Conservation (phyloP, 2,329 filamentous ascomycete species). For the Phaeomoniella chlamydospora region DNA sequence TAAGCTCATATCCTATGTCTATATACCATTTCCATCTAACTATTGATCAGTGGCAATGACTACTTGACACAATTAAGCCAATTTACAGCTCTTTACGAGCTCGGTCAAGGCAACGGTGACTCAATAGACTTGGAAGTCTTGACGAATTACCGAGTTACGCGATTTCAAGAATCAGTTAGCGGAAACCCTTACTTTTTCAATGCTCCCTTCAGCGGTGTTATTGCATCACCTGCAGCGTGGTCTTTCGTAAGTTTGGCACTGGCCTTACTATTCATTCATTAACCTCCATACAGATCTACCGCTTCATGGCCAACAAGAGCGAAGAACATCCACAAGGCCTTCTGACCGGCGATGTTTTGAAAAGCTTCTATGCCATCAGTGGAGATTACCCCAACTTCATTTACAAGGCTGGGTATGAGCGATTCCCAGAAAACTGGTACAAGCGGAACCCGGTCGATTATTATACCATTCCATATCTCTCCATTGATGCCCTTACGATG, state of each 20-base stretch:
- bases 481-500: constrained; percentile 22
- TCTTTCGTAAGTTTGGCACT: no score
- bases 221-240: constrained; percentile 35
- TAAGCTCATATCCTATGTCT: not conserved
- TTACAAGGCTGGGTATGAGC: constrained; percentile 33
- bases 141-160: constrained; percentile 8
- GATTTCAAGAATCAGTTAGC: constrained; percentile 22
- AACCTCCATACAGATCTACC: constrained; percentile 14
- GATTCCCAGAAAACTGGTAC: constrained; percentile 40
- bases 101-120: not conserved
- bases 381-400: constrained; percentile 24
- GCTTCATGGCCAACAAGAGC: constrained; percentile 31
- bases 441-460: constrained; percentile 20
- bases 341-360: constrained; percentile 23
- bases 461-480: constrained; percentile 28
- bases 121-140: constrained; percentile 1
- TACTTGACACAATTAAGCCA: constrained; percentile 2
- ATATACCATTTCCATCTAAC: not conserved
- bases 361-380: constrained; percentile 32
- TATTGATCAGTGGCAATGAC: constrained; percentile 3
- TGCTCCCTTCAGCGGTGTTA: constrained; percentile 35
- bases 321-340: constrained; percentile 22
- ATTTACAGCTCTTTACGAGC: constrained; percentile 4
- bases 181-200: constrained; percentile 30
- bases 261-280: constrained; percentile 7